Base-by-base conservation (phyloP, 176 grass and related monocot genomes). In the Lolium multiflorum region DNA sequence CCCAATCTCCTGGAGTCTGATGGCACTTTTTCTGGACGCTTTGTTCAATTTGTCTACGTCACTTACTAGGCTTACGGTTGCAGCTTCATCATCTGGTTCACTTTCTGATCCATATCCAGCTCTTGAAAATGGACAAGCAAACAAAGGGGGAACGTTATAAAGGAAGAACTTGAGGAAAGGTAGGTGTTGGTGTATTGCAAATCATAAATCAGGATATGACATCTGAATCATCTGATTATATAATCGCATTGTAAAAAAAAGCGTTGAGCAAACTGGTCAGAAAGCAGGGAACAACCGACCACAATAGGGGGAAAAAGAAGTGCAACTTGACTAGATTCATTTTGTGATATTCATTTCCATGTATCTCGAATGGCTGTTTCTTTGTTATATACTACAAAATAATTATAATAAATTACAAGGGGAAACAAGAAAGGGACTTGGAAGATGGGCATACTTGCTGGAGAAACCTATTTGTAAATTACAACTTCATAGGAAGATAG, bases 91-190 rank as follows among this genome's bases (percentile, higher is more conserved):
- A 79, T 98, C 96, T 39, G 5, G 81, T 94, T 95, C 96, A 86
- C 91, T 95, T 89, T 98, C 96, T 65, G 96, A 98, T 83, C 93
- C 93, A 89, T 94, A 95, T 59, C 96, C 96, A 93, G 86, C 88
- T 89, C 96, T 95, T 65, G 77, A 51, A 78, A 41, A 28, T 13
- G 25, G 24, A 69, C 70, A 72, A 48, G 67, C 4, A 65, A 44
- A 75, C 4, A 77, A 65, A 44, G 50, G 11, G 11, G 11, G 4
- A 1, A 5, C 24, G 11, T 76, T 64, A 82, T 38, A 80, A 6
- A 82, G 57, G 83, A 54, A 65, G 51, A 77, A 71, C 66, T 10
- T 11, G 46, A 43, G 4, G 39, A 75, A 76, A 10, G 63, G 56
- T 11, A 82, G 26, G 44, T 38, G 64, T 60, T 48, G 39, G 72